Base-by-base conservation (phyloP, 768 basidiomycete species). In the Collybia sordida region DNA sequence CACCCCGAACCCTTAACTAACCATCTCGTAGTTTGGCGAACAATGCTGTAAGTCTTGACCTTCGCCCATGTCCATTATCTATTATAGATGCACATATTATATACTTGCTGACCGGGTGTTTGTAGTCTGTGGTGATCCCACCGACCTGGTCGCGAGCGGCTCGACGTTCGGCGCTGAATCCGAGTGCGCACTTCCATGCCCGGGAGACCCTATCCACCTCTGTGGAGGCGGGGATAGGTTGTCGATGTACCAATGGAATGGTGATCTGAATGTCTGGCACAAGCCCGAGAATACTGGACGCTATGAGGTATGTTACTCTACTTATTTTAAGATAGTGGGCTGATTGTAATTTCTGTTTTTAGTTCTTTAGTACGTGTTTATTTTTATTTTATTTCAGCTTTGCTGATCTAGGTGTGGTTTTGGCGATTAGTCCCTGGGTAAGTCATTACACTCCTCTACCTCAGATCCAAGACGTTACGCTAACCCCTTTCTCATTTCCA, bases 31-130 rank as follows among this genome's bases (percentile, higher is more conserved):
- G 68, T 88, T 74, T 45, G 85, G 79, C 9, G 60, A 83, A 53
- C 85, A 90, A 59, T 92, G 89, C 72, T 90, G 87, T 88, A 58
- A 60, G 86, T 75, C n/a, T n/a, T n/a, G n/a, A n/a, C n/a, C n/a
- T n/a, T n/a, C n/a, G n/a, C n/a, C n/a, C n/a, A n/a, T n/a, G n/a
- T n/a, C n/a, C n/a, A n/a, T n/a, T n/a, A n/a, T n/a, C n/a, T n/a
- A n/a, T n/a, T n/a, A n/a, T n/a, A n/a, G n/a, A n/a, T n/a, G n/a
- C n/a, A n/a, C n/a, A n/a, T n/a, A n/a, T n/a, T n/a, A 12, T 12
- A 12, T 31, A 11, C 5, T 3, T 11, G 9, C 31, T 31, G 11
- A 31, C 14, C 25, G 9, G 25, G 25, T n/a, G 25, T 27, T 5
- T 48, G 6, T 42, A 89, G 88, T 79, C 64, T 90, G 90, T 47